These are phyloP conservation scores for Cytospora mali DNA, from an alignment of 2,329 filamentous ascomycete genomes.

Conservation along the genomic window DNA sequence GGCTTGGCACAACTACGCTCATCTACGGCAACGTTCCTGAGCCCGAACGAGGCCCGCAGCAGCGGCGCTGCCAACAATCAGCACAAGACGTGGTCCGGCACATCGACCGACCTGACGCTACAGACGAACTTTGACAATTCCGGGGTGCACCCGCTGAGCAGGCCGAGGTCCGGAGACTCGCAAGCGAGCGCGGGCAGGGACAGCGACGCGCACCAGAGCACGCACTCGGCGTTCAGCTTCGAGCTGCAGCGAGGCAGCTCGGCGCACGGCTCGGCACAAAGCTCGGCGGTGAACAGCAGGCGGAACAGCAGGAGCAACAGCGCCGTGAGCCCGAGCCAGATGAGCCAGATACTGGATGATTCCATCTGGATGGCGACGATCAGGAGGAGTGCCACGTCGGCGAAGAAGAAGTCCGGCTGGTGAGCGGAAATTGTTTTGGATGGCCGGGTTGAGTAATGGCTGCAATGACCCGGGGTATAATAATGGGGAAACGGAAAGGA, in stretches of 20 bases:
- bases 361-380: slow-evolving; percentile 95
- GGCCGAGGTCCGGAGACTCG: slow-evolving; percentile 48
- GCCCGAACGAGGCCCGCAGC: slow-evolving; percentile 40
- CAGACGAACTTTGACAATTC: slow-evolving; percentile 38
- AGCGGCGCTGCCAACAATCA: slow-evolving; percentile 37
- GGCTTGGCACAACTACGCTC: slow-evolving; percentile 28
- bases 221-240: slow-evolving; percentile 60
- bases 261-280: slow-evolving; percentile 35
- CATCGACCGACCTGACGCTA: slow-evolving; percentile 47
- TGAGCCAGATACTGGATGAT: slow-evolving; percentile 83
- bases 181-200: slow-evolving; percentile 39
- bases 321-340: slow-evolving; percentile 72
- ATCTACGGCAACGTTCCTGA: slow-evolving; percentile 39
- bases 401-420: slow-evolving; percentile 36
- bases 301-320: slow-evolving; percentile 65
- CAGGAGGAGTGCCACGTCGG: slow-evolving; percentile 77
- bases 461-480: not conserved
- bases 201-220: slow-evolving; percentile 41
- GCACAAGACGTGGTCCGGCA: slow-evolving; percentile 47
- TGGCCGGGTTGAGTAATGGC: slow-evolving; percentile 12
- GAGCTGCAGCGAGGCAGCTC: slow-evolving; percentile 53
- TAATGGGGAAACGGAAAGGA: not conserved
- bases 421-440: slow-evolving; percentile 30
- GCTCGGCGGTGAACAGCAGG: slow-evolving; percentile 33
- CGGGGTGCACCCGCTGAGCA: slow-evolving; percentile 54